Evolutionary conservation across 306 rosid species (phyloP), one percentile per base, ranked within the genome.

Genomic region (Boehmeria nivea): DNA sequence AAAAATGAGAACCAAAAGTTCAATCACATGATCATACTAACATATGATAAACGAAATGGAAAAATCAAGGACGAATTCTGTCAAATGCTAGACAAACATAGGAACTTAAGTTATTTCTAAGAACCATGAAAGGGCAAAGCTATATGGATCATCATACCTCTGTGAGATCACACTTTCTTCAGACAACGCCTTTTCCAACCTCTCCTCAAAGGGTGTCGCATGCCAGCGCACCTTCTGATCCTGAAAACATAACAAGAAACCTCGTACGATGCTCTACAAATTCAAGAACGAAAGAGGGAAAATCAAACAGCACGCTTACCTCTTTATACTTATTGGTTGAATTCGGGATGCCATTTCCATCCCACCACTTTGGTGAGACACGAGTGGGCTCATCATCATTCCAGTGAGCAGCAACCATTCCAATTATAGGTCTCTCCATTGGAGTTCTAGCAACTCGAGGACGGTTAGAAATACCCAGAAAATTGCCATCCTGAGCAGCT

Each of bases 161-260:
- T 81, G 74, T 55, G 89, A 36, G 54, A 80, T 65, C 60, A 72
- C 14, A 59, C 70, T 79, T 36, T 83, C 95, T 70, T 85, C 99
- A 14, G 78, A 78, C 57, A 93, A 54, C 22, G 96, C 99, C 76
- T 85, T 93, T 66, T 85, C 84, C 43, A 87, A 46, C 70, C 96
- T 79, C 70, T 83, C 88, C 76, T 85, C 99, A 56, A 93, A 93
- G 12, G 96, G 94, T 6, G 96, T 93, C 0, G 96, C 96, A 36
- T 93, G 99, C 99, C 99, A 93, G 64, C 81, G 87, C 59, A 93
- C 95, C 65, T 72, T 93, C 77, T 93, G 99, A 66, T 93, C 95
- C 99, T 93, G 77, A 31, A 69, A 46, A 27, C 40, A 57, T 40
- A 63, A 40, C 58, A 62, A 57, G 19, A 36, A 31, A 54, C 44